Evolutionary conservation across 257 asterid species (phyloP).

Genomic region (Solanum appendiculatum): DNA sequence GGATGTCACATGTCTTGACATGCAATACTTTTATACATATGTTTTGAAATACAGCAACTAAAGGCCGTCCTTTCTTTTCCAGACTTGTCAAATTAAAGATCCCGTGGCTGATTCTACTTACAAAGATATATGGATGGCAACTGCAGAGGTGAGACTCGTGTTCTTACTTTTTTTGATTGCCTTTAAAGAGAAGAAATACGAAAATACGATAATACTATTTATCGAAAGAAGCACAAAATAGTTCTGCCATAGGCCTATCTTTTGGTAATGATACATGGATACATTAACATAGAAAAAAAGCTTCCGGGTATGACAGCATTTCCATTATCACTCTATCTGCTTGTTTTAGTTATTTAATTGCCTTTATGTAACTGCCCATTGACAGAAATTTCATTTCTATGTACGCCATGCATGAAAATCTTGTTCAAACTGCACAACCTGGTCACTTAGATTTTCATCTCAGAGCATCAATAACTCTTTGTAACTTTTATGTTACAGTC

Average conservation of each 20-base stretch:
- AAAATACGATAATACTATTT: neutral
- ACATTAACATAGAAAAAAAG: neutral
- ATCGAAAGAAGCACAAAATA: neutral
- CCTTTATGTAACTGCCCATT: neutral
- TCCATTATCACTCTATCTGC: neutral
- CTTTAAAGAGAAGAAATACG: neutral
- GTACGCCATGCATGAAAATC: neutral
- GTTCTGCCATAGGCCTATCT: neutral
- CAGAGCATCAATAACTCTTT: neutral
- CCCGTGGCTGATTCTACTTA: constrained; percentile 65
- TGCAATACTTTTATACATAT: neutral
- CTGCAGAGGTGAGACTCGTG: constrained; percentile 51
- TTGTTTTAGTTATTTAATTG: neutral
- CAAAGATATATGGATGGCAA: constrained; percentile 59
- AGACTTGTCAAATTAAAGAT: constrained; percentile 60
- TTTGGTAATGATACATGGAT: neutral
- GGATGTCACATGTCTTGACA: neutral
- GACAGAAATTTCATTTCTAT: neutral
- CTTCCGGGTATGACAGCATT: neutral
- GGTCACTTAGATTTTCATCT: neutral
- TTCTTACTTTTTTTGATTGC: neutral
- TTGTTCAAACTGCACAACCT: neutral
- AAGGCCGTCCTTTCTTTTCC: constrained; percentile 2
- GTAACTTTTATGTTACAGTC: constrained; percentile 27
- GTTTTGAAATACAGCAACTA: neutral